phyloP scores from a whole-genome alignment of 2,329 filamentous ascomycete genomes.

The Exophiala oligosperma region DNA sequence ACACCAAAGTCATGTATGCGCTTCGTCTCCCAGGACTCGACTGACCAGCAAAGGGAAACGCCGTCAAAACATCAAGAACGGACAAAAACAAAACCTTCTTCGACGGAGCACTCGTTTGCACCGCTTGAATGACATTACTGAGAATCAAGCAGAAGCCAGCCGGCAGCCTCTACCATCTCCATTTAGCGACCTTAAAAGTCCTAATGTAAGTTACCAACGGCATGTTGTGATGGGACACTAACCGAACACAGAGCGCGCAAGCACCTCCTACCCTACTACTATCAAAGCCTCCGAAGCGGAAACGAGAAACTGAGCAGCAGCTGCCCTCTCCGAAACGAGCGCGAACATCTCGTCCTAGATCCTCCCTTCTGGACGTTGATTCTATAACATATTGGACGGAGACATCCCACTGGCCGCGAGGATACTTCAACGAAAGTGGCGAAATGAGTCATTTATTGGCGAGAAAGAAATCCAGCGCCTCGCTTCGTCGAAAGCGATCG shows the following conservation, averaged over 20 bases:
- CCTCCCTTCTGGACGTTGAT: conserved; percentile 20
- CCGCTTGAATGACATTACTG: not conserved
- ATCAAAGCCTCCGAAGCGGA: not conserved
- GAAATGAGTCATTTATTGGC: conserved; percentile 35
- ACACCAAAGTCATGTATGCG: no score
- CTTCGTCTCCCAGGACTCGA: no score
- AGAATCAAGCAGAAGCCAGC: conserved; percentile 2
- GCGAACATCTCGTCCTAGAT: not conserved
- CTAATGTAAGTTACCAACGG: not conserved
- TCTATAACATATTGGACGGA: conserved; percentile 30
- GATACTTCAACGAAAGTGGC: conserved; percentile 28
- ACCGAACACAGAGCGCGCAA: not conserved
- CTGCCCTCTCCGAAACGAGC: not conserved
- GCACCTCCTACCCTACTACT: not conserved
- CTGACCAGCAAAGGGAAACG: no score
- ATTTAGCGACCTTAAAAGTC: not conserved
- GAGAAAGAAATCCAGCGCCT: conserved; percentile 19
- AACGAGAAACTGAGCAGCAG: conserved; percentile 2
- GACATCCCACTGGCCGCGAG: conserved; percentile 29
- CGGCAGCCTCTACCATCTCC: conserved; percentile 3
- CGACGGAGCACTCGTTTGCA: conserved; percentile 1
- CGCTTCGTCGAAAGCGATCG: conserved; percentile 24
- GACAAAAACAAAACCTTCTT: no score
- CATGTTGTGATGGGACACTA: not conserved
- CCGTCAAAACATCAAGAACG: no score